phyloP scores from a whole-genome alignment of 2,329 filamentous ascomycete species.

The Diplodia seriata region DNA sequence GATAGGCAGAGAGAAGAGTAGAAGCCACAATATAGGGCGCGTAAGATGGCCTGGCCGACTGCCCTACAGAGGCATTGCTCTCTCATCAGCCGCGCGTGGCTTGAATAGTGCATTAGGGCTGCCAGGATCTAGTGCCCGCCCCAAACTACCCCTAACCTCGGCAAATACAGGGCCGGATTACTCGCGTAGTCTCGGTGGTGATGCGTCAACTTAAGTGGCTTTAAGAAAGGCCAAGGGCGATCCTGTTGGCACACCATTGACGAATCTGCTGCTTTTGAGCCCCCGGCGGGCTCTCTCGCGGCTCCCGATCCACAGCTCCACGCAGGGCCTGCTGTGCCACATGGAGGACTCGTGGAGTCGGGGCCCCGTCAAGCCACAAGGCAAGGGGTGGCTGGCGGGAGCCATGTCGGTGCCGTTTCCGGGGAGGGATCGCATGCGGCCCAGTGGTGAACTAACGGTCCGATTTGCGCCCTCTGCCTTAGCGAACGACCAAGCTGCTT shows the following conservation, averaged over 20 bases:
- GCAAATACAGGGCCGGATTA: background rate
- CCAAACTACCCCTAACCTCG: background rate
- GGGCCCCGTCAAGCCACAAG: background rate
- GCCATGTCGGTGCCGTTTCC: conserved; percentile 7
- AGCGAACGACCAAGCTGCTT: conserved; percentile 13
- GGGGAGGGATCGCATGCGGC: conserved; percentile 9
- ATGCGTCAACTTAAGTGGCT: background rate
- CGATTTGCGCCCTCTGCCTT: conserved; percentile 4
- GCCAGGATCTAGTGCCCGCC: conserved; percentile 2
- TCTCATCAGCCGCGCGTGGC: background rate
- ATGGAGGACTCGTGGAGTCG: background rate
- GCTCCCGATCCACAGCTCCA: too few relatives aligned
- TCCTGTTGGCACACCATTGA: background rate
- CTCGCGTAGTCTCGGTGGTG: background rate
- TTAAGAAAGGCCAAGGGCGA: background rate
- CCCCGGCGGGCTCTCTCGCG: too few relatives aligned
- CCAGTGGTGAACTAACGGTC: conserved; percentile 10
- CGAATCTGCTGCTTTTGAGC: too few relatives aligned
- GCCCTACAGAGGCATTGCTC: background rate
- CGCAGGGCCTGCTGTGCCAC: too few relatives aligned
- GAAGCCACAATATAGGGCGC: background rate
- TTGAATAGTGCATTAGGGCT: background rate
- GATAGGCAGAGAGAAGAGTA: background rate
- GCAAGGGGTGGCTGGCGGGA: conserved; percentile 11
- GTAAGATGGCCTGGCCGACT: background rate